Conservation (phyloP, 106 monocot genomes). For the Apostasia ramifera region DNA sequence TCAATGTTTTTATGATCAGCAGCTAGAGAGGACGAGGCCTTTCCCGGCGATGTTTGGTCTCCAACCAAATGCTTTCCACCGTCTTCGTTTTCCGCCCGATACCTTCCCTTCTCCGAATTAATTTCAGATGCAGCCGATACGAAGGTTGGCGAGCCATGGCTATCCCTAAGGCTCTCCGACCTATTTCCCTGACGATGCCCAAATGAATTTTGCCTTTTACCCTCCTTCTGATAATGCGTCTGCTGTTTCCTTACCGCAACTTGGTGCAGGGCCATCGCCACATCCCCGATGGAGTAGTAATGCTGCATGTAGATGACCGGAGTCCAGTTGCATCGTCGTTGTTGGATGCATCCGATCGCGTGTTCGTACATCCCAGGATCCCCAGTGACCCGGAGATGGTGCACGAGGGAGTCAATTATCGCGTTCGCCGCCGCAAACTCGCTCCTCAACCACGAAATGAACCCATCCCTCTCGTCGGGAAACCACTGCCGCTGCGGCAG, state of each 20-base stretch:
- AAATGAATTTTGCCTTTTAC: slow-evolving; percentile 11
- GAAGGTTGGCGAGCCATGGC: slow-evolving; percentile 6
- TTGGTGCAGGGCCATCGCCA: slow-evolving; percentile 35
- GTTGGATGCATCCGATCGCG: slow-evolving; percentile 29
- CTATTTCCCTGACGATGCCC: slow-evolving; percentile 20
- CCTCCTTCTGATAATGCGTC: slow-evolving; percentile 20
- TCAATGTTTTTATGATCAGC: slow-evolving; percentile 16
- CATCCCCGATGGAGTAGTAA: slow-evolving; percentile 45
- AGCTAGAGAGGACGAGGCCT: not conserved
- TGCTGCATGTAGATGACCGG: slow-evolving; percentile 62
- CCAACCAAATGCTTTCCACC: slow-evolving; percentile 12
- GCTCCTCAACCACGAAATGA: slow-evolving; percentile 44
- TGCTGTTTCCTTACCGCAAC: slow-evolving; percentile 26
- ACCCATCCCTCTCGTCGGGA: slow-evolving; percentile 43
- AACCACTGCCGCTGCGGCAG: slow-evolving; percentile 22
- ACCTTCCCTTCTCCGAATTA: slow-evolving; percentile 13
- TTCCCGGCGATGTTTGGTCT: slow-evolving; percentile 5
- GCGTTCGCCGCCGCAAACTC: slow-evolving; percentile 68
- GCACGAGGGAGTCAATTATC: slow-evolving; percentile 48
- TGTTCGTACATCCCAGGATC: slow-evolving; percentile 49
- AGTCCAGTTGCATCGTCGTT: slow-evolving; percentile 37
- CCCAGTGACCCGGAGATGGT: slow-evolving; percentile 29
- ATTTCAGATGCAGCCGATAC: not conserved
- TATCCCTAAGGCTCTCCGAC: slow-evolving; percentile 13
- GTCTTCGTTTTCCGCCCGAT: slow-evolving; percentile 10